Base-by-base conservation (phyloP, 2,329 filamentous ascomycete genomes). In the Alternaria dauci region DNA sequence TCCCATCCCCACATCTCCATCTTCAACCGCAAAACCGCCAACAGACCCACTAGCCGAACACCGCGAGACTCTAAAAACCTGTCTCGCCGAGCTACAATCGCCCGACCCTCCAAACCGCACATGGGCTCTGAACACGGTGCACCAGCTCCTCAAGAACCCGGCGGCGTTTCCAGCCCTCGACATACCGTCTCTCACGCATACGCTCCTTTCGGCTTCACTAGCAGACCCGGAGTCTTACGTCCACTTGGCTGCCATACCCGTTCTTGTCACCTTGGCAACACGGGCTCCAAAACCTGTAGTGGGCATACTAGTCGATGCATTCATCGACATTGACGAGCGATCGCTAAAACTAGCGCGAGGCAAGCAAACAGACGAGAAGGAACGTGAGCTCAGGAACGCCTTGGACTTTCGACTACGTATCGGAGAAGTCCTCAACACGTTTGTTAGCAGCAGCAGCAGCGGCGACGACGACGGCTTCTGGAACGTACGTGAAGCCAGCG, bases 141-240 rank as follows among this genome's bases (percentile, higher is more conserved):
- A 68, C 28, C 70, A 65, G 42, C 80, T 93, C 8, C 84, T 93
- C 39, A 66, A 81, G 25, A 76, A 67, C 39, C 48, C 83, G 0
- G 79, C 81, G 39, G 87, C 87, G 42, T 76, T 75, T 53, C 76
- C 88, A 0, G 80, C 89, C 9, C 74, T 93, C 16, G 89, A 93
- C 70, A 84, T 92, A n/a, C 87, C 87, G 0, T 85, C 88, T 1
- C 81, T 88, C 3, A 80, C 90, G 0, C 85, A 89, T 6, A 81
- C 91, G 1, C 80, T 93, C 0, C 81, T 92, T 54, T 87, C 88
- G 1, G 87, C 85, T 9, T 81, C 92, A 0, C 80, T 92, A 1
- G 83, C 85, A 61, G 89, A 91, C 50, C 81, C 84, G 6, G 91
- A 93, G 57, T 89, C 91, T 57, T 93, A 89, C 71, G 88, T 92